These are phyloP conservation scores for Endocladia muricata DNA, from an alignment of 31 red algal genomes.

Conservation along the genomic window DNA sequence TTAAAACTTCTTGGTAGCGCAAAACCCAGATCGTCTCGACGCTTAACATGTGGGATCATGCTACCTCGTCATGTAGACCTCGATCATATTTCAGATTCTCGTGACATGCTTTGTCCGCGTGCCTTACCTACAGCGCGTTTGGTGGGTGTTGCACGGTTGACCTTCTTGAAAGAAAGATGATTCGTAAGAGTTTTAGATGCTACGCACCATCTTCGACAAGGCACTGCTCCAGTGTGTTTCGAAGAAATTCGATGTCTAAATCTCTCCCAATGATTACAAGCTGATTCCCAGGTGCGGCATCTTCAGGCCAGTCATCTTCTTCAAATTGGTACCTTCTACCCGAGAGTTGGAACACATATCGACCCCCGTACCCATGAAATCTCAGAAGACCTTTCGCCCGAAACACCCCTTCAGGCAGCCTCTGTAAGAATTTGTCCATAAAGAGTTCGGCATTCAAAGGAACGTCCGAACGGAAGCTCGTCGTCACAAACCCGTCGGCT, in stretches of 20 bases:
- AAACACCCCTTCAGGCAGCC: slow-evolving; percentile 71
- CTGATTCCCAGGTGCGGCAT: slow-evolving; percentile 66
- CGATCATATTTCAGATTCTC: too few species aligned
- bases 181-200: too few species aligned
- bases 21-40: too few species aligned
- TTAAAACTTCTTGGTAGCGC: too few species aligned
- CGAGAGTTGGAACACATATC: slow-evolving; percentile 84
- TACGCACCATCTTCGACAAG: slow-evolving; percentile 44
- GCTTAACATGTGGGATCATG: too few species aligned
- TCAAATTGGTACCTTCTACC: slow-evolving; percentile 84
- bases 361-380: slow-evolving; percentile 66
- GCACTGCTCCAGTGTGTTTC: slow-evolving; percentile 51
- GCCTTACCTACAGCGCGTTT: too few species aligned
- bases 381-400: slow-evolving; percentile 80
- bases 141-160: too few species aligned
- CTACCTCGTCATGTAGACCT: too few species aligned
- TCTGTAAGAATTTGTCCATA: slow-evolving; percentile 70
- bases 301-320: slow-evolving; percentile 86
- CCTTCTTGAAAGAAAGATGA: too few species aligned
- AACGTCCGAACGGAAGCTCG: slow-evolving; percentile 70
- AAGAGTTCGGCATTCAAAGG: slow-evolving; percentile 66
- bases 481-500: slow-evolving; percentile 80
- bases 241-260: slow-evolving; percentile 48
- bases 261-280: slow-evolving; percentile 83
- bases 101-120: too few species aligned